Percentiles rank a stretch among this genome's conserved stretches.
Evolutionary conservation across 1,284 basidiomycete genomes (phyloP).

Genomic region (Inonotus obliquus): DNA sequence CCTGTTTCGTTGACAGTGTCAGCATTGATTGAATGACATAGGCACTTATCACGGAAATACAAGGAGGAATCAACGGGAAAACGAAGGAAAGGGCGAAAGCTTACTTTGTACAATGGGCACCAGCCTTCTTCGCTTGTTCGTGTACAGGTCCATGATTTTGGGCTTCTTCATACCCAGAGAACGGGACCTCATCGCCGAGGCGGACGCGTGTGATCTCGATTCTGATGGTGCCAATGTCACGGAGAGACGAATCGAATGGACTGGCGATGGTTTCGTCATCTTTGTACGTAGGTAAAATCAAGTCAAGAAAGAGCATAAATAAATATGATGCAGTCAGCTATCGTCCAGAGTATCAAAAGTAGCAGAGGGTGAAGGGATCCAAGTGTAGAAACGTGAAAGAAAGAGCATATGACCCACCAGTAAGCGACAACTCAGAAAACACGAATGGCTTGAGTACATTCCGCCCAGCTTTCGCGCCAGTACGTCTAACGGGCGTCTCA

Average conservation of each 20-base stretch:
- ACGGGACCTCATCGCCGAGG: constrained; percentile 14
- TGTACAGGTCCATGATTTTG: constrained; percentile 18
- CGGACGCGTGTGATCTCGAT: constrained; percentile 20
- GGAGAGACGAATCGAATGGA: constrained; percentile 9
- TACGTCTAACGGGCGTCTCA: constrained; percentile 17
- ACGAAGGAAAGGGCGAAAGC: background rate
- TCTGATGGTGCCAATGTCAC: constrained; percentile 18
- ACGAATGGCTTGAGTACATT: constrained; percentile 15
- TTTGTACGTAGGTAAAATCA: background rate
- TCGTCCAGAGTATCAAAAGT: too few relatives aligned
- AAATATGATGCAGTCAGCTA: too few relatives aligned
- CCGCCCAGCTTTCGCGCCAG: constrained; percentile 14
- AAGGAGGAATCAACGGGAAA: too few relatives aligned
- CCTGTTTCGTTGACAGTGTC: constrained; percentile 2
- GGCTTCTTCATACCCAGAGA: constrained; percentile 17
- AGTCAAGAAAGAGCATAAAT: background rate
- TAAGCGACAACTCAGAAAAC: constrained; percentile 19
- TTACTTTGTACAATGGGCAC: constrained; percentile 20
- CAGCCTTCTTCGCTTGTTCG: constrained; percentile 19
- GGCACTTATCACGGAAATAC: too few relatives aligned
- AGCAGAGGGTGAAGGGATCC: too few relatives aligned
- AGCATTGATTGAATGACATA: background rate
- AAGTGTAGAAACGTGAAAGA: background rate
- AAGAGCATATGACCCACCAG: constrained; percentile 9
- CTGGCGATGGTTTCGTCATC: constrained; percentile 20